Percentiles rank a stretch among this genome's conserved stretches.
These are phyloP conservation scores for Plasmodium knowlesi DNA, from an alignment of 169 alveolate genomes.

Conservation along the genomic window DNA sequence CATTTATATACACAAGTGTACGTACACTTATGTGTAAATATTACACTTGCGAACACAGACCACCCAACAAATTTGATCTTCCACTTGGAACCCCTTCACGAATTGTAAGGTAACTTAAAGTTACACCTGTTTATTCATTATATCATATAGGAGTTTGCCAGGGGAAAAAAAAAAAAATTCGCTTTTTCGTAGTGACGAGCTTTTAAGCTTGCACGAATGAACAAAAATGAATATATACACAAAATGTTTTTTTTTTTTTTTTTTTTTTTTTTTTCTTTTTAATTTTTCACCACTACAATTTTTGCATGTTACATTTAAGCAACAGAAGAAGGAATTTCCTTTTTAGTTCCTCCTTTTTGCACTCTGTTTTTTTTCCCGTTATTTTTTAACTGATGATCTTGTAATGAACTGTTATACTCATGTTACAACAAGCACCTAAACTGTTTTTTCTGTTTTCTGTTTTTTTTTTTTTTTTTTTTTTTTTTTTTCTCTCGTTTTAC, in stretches of 20 bases:
- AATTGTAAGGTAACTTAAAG: neutral
- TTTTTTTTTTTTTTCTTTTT: neutral
- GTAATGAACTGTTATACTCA: conserved; percentile 1
- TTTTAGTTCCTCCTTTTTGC: conserved; percentile 41
- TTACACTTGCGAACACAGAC: neutral
- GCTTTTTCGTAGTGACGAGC: neutral
- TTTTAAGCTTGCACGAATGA: neutral
- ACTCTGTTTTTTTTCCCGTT: conserved; percentile 5
- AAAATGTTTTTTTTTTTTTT: neutral
- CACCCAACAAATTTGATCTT: neutral
- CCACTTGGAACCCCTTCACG: neutral
- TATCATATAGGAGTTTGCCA: neutral
- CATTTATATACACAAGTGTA: neutral
- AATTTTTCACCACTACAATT: neutral
- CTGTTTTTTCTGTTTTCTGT: conserved; percentile 5
- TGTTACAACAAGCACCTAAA: conserved; percentile 30
- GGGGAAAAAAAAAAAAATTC: neutral
- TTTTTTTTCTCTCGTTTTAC: conserved; percentile 14
- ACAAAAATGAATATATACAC: neutral
- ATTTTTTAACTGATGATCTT: conserved; percentile 20
- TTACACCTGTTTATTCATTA: neutral
- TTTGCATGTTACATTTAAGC: neutral
- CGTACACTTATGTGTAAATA: neutral
- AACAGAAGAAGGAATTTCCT: conserved; percentile 6
- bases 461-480: conserved; percentile 14